Percentiles rank a stretch among this genome's conserved stretches.
These are phyloP conservation scores for Fusarium brevicatenulatum DNA, from an alignment of 2,329 filamentous ascomycete species.

Conservation along the genomic window DNA sequence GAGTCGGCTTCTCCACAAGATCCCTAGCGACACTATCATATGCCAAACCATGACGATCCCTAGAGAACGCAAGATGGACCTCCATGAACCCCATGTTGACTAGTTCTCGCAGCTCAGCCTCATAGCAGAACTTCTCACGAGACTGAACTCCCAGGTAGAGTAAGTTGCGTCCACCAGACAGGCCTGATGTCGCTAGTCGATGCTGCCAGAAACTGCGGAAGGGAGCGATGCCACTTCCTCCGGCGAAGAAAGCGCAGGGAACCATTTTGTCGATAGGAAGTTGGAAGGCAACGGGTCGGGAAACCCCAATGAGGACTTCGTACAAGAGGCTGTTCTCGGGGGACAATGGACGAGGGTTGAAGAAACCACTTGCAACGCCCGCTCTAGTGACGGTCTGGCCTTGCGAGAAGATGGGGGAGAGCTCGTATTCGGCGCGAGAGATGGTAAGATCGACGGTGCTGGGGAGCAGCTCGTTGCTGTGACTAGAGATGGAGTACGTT, in stretches of 20 bases:
- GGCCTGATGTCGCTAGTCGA: conserved; percentile 47
- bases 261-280: conserved; percentile 61
- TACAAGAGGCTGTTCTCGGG: conserved; percentile 53
- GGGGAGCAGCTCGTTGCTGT: conserved; percentile 60
- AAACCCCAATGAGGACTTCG: conserved; percentile 62
- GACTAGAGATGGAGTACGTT: conserved; percentile 64
- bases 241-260: conserved; percentile 63
- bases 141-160: conserved; percentile 64
- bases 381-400: conserved; percentile 48
- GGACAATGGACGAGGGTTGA: conserved; percentile 56
- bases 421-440: conserved; percentile 61
- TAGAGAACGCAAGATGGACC: conserved; percentile 63
- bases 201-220: conserved; percentile 66
- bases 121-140: conserved; percentile 55
- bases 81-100: conserved; percentile 61
- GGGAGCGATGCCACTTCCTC: conserved; percentile 63
- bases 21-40: conserved; percentile 55
- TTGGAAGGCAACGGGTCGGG: conserved; percentile 62
- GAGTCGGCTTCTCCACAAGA: conserved; percentile 59
- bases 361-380: conserved; percentile 63
- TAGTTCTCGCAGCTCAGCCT: conserved; percentile 29
- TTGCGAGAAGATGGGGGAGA: conserved; percentile 55
- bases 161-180: conserved; percentile 56
- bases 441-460: conserved; percentile 62
- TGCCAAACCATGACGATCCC: conserved; percentile 58